Evolutionary conservation across 1,139 yeast genomes (phyloP), one percentile per base, ranked within the genome.

Genomic region (Yamadazyma aaseri): DNA sequence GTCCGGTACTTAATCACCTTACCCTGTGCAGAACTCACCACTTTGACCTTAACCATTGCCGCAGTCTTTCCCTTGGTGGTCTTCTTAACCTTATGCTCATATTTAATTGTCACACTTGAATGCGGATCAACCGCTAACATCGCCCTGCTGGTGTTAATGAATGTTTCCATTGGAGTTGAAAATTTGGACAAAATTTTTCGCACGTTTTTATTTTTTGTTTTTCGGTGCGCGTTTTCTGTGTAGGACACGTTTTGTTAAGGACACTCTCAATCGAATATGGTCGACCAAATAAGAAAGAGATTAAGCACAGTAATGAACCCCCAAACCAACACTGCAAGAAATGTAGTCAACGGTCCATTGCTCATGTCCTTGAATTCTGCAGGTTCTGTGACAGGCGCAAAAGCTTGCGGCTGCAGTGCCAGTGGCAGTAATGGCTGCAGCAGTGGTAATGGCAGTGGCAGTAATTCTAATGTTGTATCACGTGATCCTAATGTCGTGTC

Each of bases 11-110:
- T 73, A 56, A 84, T 74, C 38, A 85, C 73, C 29, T 80, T 71
- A 3, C 95, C 95, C 10, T 81, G 69, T 12, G 63, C 69, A 1
- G 95, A 79, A 51, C 89, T 92, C 48, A 60, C 84, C 1, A 87
- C 73, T 55, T 86, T 87, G 57, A 86, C 77, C 31, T 71, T 65
- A 13, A 83, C 79, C 37, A 50, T 53, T 24, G 49, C 52, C 7
- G 8, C 17, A 4, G 23, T 8, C 17, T 17, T 18, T 16, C 25
- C 25, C 27, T 16, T 28, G 43, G 35, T 37, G 17, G 33, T 29
- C 16, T 32, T 31, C 9, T 32, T 43, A 35, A 55, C 56, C 46
- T 58, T 62, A 27, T 43, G 41, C 23, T 50, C 50, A 44, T 69
- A 69, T 16, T 73, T 66, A 41, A 68, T 58, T 24, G 71, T 60